These are phyloP conservation scores for Aspergillus sp. DNA, from an alignment of 2,329 filamentous ascomycete genomes.

Conservation along the genomic window DNA sequence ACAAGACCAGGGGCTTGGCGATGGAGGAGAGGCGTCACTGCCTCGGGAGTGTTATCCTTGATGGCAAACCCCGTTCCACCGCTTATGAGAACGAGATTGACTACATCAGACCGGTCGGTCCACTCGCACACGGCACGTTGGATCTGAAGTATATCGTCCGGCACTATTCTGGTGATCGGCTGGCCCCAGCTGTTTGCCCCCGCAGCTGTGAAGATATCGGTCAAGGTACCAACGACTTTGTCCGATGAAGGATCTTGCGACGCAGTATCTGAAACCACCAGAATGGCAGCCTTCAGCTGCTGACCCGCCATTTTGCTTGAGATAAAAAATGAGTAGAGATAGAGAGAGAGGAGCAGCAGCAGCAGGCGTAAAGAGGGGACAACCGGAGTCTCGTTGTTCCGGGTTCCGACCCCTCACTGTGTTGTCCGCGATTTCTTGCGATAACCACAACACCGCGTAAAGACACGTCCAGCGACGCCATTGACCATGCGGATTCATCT, in stretches of 20 bases:
- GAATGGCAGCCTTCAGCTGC: slow-evolving; percentile 68
- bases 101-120: slow-evolving; percentile 64
- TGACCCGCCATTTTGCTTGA: slow-evolving; percentile 23
- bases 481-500: slow-evolving; percentile 4
- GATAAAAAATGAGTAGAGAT: background rate
- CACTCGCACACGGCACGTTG: slow-evolving; percentile 70
- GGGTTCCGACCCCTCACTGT: slow-evolving; percentile 2
- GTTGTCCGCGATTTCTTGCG: background rate
- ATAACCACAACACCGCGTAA: background rate
- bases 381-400: background rate
- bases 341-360: background rate
- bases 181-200: slow-evolving; percentile 72
- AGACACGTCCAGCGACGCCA: background rate
- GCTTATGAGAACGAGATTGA: slow-evolving; percentile 80
- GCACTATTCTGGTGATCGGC: slow-evolving; percentile 69
- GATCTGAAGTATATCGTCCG: slow-evolving; percentile 73
- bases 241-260: slow-evolving; percentile 77
- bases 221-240: slow-evolving; percentile 65
- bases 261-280: slow-evolving; percentile 90
- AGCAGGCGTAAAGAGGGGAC: background rate
- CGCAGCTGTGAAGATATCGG: slow-evolving; percentile 66
- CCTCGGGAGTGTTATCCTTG: slow-evolving; percentile 86
- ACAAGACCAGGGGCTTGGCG: slow-evolving; percentile 86
- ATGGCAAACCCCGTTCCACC: slow-evolving; percentile 91
- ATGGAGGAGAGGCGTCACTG: slow-evolving; percentile 74